These are phyloP conservation scores for Talaromyces sp. DNA, from an alignment of 2,329 filamentous ascomycete genomes.

Conservation along the genomic window DNA sequence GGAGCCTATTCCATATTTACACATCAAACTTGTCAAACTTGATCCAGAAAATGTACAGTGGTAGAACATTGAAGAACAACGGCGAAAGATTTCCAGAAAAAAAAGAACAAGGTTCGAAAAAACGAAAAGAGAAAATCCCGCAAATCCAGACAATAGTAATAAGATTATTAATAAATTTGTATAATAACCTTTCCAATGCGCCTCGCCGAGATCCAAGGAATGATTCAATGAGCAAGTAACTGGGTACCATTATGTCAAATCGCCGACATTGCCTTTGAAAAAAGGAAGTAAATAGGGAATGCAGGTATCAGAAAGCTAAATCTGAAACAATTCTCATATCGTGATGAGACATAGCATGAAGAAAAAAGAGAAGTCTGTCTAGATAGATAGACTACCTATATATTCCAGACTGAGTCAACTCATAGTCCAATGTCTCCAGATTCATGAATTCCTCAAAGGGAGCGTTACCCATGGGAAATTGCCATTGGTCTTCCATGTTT, in stretches of 20 bases:
- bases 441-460: conserved; percentile 15
- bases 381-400: neutral
- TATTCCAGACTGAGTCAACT: conserved; percentile 7
- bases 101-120: neutral
- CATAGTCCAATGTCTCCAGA: conserved; percentile 11
- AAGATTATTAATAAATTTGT: neutral
- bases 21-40: neutral
- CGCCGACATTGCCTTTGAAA: neutral
- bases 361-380: neutral
- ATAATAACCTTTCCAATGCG: neutral
- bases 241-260: neutral
- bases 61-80: neutral
- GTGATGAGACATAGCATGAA: conserved; percentile 6
- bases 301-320: neutral
- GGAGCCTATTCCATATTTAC: neutral
- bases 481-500: conserved; percentile 15
- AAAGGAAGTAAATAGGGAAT: neutral
- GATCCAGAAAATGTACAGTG: neutral
- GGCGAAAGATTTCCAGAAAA: neutral
- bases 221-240: neutral
- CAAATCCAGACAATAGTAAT: neutral
- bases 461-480: conserved; percentile 11
- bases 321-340: neutral
- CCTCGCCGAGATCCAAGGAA: neutral
- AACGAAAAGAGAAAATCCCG: neutral